A percentile compares a stretch with the other conserved stretches of the same genome.
phyloP scores from a whole-genome alignment of 371 early-diverging fungal species.

The Sporodiniella umbellata region DNA sequence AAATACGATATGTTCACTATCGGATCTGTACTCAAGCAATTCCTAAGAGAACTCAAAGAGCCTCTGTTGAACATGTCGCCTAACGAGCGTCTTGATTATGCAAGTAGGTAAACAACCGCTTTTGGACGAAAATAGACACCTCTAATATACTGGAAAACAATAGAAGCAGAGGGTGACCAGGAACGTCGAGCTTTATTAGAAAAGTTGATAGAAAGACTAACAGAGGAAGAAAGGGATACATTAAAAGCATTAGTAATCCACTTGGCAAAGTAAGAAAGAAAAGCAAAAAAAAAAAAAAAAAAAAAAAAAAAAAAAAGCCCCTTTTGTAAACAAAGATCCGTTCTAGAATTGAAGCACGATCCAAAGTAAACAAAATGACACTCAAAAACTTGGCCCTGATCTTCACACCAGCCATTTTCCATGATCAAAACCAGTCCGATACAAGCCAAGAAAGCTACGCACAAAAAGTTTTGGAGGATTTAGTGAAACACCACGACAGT shows the following conservation, averaged over 20 bases:
- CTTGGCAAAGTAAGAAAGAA: conserved; percentile 43
- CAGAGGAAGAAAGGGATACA: conserved; percentile 48
- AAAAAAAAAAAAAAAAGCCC: no score
- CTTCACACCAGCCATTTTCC: conserved; percentile 62
- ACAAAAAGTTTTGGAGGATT: conserved; percentile 41
- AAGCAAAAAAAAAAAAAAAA: no score
- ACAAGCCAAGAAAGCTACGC: conserved; percentile 43
- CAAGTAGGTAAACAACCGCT: conserved; percentile 64
- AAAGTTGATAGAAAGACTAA: conserved; percentile 30
- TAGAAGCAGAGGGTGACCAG: conserved; percentile 27
- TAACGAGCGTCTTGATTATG: conserved; percentile 53
- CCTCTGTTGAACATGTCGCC: conserved; percentile 56
- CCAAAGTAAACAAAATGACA: conserved; percentile 57
- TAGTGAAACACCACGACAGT: conserved; percentile 25
- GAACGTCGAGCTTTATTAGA: conserved; percentile 28
- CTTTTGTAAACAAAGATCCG: neutral
- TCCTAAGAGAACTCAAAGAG: conserved; percentile 59
- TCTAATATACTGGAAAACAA: no score
- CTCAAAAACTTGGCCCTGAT: conserved; percentile 54
- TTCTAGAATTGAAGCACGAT: conserved; percentile 37
- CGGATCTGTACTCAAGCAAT: conserved; percentile 61
- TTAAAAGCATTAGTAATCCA: conserved; percentile 46
- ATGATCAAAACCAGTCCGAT: conserved; percentile 54
- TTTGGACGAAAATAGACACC: no score
- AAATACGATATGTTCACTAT: conserved; percentile 57